A percentile compares a stretch with the other conserved stretches of the same genome.
Conservation (phyloP, 768 basidiomycete genomes). For the Fomitopsis serialis region DNA sequence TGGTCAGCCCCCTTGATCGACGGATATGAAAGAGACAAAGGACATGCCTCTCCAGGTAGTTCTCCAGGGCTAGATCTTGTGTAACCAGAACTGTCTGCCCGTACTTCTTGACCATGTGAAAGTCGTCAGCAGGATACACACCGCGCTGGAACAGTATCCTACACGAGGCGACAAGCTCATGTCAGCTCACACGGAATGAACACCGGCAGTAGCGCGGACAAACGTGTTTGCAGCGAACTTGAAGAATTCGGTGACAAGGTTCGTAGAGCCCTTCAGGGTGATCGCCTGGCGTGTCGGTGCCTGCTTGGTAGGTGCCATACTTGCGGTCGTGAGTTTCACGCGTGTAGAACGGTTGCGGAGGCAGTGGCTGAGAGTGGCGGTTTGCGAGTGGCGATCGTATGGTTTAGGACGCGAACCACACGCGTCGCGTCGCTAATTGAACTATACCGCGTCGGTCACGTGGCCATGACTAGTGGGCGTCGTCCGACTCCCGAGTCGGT, state of each 20-base stretch:
- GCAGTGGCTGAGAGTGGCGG: too few relatives aligned
- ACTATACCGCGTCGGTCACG: neutral
- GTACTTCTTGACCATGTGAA: conserved; percentile 99
- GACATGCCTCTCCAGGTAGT: conserved; percentile 78
- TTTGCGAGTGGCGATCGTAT: too few relatives aligned
- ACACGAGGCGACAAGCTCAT: neutral
- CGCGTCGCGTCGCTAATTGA: neutral
- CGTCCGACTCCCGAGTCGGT: too few relatives aligned
- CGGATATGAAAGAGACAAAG: neutral
- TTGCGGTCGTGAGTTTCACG: neutral
- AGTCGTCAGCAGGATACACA: conserved; percentile 97
- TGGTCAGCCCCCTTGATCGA: neutral
- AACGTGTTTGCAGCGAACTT: conserved; percentile 98
- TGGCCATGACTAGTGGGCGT: neutral
- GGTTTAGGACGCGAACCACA: too few relatives aligned
- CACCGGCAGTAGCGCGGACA: conserved; percentile 22
- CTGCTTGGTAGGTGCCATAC: conserved; percentile 30
- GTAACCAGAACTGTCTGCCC: conserved; percentile 94
- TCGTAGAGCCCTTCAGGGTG: conserved; percentile 92
- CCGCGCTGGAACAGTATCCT: conserved; percentile 96
- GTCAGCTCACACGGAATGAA: neutral
- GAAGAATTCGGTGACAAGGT: conserved; percentile 96
- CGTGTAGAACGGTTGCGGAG: neutral
- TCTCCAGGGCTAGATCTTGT: conserved; percentile 87
- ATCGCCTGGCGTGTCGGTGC: conserved; percentile 65